A percentile compares a stretch with the other conserved stretches of the same genome.
Evolutionary conservation across 2,329 filamentous ascomycete genomes (phyloP).

Genomic region (Cryphonectria radicalis): DNA sequence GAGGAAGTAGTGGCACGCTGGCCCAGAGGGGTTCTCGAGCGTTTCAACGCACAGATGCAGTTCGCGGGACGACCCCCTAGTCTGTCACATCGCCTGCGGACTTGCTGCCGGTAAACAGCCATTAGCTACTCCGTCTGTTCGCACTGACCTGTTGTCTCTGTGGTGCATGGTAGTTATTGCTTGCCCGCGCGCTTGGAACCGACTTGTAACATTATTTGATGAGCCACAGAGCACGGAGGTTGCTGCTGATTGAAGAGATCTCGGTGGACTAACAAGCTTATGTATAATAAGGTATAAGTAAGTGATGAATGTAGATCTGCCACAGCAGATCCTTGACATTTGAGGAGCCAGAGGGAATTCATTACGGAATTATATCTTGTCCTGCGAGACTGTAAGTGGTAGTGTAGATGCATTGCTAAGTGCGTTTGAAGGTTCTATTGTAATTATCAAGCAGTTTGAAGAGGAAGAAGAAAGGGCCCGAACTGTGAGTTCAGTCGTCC

Average conservation of each 20-base stretch:
- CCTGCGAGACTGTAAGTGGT: not conserved
- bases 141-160: not conserved
- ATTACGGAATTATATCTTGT: not conserved
- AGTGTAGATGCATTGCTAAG: not conserved
- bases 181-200: not conserved
- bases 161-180: not conserved
- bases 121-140: not conserved
- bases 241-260: not conserved
- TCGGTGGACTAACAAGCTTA: not conserved
- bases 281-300: not conserved
- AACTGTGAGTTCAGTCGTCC: not conserved
- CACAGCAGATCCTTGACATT: not conserved
- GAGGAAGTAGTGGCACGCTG: not conserved
- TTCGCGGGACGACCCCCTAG: conserved; percentile 12
- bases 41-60: conserved; percentile 16
- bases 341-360: not conserved
- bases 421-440: too few species aligned
- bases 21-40: not conserved
- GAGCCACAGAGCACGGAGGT: not conserved
- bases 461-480: too few species aligned
- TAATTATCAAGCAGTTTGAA: too few species aligned
- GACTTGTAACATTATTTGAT: not conserved
- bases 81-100: conserved; percentile 6
- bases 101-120: not conserved
- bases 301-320: not conserved